These are phyloP conservation scores for Centella asiatica DNA, from an alignment of 129 eudicot genomes.

Conservation along the genomic window DNA sequence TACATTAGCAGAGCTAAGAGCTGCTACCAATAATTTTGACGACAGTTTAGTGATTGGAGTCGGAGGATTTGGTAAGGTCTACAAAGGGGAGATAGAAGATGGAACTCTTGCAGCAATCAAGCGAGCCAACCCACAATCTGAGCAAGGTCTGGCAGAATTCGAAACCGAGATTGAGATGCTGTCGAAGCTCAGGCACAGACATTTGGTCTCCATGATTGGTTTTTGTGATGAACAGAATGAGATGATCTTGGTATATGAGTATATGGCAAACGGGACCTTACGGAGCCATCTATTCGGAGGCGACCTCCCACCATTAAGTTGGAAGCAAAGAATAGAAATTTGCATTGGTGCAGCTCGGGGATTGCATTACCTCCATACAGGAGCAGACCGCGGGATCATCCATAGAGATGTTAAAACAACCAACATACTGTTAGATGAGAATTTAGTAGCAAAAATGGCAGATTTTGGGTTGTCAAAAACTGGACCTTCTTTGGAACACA, in stretches of 20 bases:
- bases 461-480: slow-evolving; percentile 81
- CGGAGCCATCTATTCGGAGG: slow-evolving; percentile 61
- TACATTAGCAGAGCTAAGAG: slow-evolving; percentile 51
- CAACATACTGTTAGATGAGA: slow-evolving; percentile 67
- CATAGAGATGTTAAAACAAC: slow-evolving; percentile 81
- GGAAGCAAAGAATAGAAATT: slow-evolving; percentile 60
- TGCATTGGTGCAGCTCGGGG: slow-evolving; percentile 83
- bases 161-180: slow-evolving; percentile 73
- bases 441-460: slow-evolving; percentile 64
- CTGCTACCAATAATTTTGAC: slow-evolving; percentile 62
- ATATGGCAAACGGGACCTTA: slow-evolving; percentile 76
- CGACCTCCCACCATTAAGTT: slow-evolving; percentile 42
- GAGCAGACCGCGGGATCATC: slow-evolving; percentile 57
- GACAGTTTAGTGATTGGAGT: slow-evolving; percentile 61
- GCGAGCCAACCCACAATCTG: slow-evolving; percentile 70
- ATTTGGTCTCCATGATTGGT: slow-evolving; percentile 70
- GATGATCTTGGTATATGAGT: slow-evolving; percentile 75
- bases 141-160: slow-evolving; percentile 66
- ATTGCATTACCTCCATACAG: slow-evolving; percentile 79
- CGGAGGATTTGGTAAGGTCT: slow-evolving; percentile 79
- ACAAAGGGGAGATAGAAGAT: slow-evolving; percentile 57
- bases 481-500: slow-evolving; percentile 71
- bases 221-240: slow-evolving; percentile 67
- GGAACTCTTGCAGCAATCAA: slow-evolving; percentile 51
- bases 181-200: slow-evolving; percentile 69